A percentile compares a stretch with the other conserved stretches of the same genome.
These are phyloP conservation scores for Colletotrichum echinochloae DNA, from an alignment of 2,329 filamentous ascomycete genomes.

Conservation along the genomic window DNA sequence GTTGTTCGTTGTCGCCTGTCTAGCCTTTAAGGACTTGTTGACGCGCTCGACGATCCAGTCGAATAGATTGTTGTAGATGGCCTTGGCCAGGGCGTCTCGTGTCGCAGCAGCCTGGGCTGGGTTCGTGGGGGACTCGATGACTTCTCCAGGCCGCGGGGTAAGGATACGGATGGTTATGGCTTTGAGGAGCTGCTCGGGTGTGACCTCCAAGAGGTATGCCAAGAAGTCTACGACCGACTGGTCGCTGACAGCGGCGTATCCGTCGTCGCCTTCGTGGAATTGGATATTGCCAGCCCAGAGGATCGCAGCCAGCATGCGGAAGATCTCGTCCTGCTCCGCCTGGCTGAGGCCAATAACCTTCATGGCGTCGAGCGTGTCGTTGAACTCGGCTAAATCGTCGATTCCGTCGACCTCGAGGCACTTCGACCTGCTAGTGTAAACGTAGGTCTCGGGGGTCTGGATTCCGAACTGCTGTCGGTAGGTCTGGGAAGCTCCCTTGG, in stretches of 20 bases:
- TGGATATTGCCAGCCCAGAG: conserved; percentile 96
- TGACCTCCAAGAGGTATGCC: conserved; percentile 92
- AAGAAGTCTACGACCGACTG: conserved; percentile 94
- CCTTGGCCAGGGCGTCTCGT: conserved; percentile 91
- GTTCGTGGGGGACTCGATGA: conserved; percentile 84
- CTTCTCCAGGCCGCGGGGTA: conserved; percentile 73
- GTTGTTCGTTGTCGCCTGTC: conserved; percentile 80
- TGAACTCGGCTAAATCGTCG: conserved; percentile 89
- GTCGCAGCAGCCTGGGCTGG: conserved; percentile 87
- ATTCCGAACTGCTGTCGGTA: conserved; percentile 91
- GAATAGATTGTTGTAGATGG: conserved; percentile 97
- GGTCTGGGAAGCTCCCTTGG: conserved; percentile 89
- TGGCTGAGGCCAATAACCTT: conserved; percentile 90
- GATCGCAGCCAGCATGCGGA: conserved; percentile 91
- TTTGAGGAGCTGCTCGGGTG: conserved; percentile 82
- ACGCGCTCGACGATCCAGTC: conserved; percentile 98
- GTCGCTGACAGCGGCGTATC: conserved; percentile 88
- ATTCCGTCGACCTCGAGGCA: conserved; percentile 95
- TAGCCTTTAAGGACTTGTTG: conserved; percentile 87
- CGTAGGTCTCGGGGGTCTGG: conserved; percentile 90
- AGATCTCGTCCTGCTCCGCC: conserved; percentile 93
- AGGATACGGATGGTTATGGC: conserved; percentile 91
- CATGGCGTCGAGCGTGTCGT: conserved; percentile 95
- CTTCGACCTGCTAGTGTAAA: conserved; percentile 94
- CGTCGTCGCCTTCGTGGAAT: conserved; percentile 89